Evolutionary conservation across 345 rosid species (phyloP).

Genomic region (Durio zibethinus): DNA sequence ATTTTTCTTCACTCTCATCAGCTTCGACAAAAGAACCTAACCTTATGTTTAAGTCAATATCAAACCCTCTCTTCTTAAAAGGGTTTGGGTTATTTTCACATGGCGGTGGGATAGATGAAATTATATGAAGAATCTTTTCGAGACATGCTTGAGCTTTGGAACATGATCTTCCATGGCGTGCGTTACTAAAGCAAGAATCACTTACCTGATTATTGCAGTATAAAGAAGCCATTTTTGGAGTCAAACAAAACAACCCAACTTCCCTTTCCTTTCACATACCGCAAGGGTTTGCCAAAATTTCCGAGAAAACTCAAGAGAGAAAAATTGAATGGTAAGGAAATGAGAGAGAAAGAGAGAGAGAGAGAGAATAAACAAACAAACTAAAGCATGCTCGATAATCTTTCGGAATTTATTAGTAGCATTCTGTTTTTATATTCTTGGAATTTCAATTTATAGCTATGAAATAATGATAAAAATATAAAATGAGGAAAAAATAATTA

Average conservation of each 20-base stretch:
- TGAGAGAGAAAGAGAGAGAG: not conserved
- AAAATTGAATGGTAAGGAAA: not conserved
- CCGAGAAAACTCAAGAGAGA: not conserved
- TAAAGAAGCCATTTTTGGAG: slow-evolving; percentile 10
- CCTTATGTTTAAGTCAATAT: slow-evolving; percentile 38
- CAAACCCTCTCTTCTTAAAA: slow-evolving; percentile 21
- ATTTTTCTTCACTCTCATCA: slow-evolving; percentile 15
- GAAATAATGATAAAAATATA: not conserved
- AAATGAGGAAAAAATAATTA: not conserved
- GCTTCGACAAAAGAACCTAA: slow-evolving; percentile 12
- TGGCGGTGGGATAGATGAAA: slow-evolving; percentile 25
- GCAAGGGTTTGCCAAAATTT: not conserved
- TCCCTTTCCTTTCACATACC: slow-evolving; percentile 9
- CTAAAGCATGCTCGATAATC: slow-evolving; percentile 1
- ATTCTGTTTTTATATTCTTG: not conserved
- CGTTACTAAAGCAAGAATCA: slow-evolving; percentile 11
- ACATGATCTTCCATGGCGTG: slow-evolving; percentile 19
- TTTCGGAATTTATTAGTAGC: not conserved
- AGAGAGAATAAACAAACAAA: not conserved
- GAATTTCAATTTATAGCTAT: not conserved
- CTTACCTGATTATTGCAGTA: slow-evolving; percentile 25
- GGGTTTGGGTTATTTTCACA: not conserved
- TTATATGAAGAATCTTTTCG: slow-evolving; percentile 34
- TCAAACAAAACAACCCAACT: not conserved
- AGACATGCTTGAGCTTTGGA: slow-evolving; percentile 43